Conservation (phyloP, 2,329 filamentous ascomycete species). For the Scedosporium aurantiacum region DNA sequence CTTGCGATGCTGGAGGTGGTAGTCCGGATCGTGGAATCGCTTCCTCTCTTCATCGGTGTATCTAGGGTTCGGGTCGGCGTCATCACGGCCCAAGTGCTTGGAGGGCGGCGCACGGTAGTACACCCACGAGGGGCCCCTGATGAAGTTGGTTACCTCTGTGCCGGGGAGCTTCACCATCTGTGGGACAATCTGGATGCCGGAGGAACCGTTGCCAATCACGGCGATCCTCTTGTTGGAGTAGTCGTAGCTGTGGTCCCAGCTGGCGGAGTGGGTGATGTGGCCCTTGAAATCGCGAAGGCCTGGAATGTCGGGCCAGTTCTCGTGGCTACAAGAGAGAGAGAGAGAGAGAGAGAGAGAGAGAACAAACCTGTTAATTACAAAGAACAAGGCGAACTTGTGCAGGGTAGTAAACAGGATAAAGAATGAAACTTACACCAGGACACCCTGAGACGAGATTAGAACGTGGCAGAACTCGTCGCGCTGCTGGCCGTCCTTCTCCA, state of each 20-base stretch:
- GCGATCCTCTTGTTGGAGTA: constrained; percentile 38
- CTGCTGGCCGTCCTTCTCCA: constrained; percentile 22
- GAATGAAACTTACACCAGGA: constrained; percentile 28
- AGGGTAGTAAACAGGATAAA: not conserved
- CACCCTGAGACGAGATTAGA: constrained; percentile 51
- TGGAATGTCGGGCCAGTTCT: constrained; percentile 49
- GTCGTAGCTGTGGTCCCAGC: constrained; percentile 46
- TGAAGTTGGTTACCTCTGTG: constrained; percentile 50
- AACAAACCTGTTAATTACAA: too few relatives aligned
- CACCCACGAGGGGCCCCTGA: constrained; percentile 56
- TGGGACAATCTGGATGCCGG: constrained; percentile 45
- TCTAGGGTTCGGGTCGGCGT: constrained; percentile 43
- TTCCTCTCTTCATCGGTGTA: constrained; percentile 46
- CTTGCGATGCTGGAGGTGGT: constrained; percentile 50
- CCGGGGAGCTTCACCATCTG: constrained; percentile 40
- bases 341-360: too few relatives aligned
- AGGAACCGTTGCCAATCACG: constrained; percentile 52
- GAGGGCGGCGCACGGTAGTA: constrained; percentile 32
- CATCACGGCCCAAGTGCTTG: constrained; percentile 44
- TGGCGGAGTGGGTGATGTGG: constrained; percentile 45
- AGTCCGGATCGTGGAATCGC: constrained; percentile 47
- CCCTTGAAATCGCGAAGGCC: constrained; percentile 46
- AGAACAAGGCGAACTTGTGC: too few relatives aligned
- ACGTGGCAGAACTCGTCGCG: constrained; percentile 40
- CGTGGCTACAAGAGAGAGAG: constrained; percentile 33